Percentiles rank a stretch among this genome's conserved stretches.
Conservation (phyloP, 192 early-diverging fungal species). For the Podila epicladia region DNA sequence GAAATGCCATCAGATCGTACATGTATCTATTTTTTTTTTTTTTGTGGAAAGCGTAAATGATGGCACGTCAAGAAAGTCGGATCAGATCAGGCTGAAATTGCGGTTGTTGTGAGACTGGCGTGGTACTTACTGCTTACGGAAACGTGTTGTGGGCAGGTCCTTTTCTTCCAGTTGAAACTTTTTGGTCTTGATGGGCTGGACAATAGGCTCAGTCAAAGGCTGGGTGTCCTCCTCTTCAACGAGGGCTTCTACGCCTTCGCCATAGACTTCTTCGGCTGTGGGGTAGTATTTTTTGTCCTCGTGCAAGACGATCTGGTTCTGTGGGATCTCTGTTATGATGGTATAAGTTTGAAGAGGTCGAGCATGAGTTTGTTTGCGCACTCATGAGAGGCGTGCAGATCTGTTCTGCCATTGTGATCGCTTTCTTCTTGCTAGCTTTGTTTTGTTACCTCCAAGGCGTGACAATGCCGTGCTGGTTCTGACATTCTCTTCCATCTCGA, state of each 20-base stretch:
- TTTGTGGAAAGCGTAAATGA: neutral
- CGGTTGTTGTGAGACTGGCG: neutral
- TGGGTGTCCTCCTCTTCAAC: constrained; percentile 99
- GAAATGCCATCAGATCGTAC: constrained; percentile 82
- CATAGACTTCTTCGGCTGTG: constrained; percentile 96
- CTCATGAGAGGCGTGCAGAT: neutral
- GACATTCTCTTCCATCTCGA: constrained; percentile 48
- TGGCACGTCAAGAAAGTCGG: neutral
- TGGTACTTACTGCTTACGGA: constrained; percentile 83
- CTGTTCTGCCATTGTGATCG: constrained; percentile 11
- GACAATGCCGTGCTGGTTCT: constrained; percentile 62
- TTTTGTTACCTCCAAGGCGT: constrained; percentile 68
- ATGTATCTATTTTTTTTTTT: constrained; percentile 63
- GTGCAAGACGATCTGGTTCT: constrained; percentile 90
- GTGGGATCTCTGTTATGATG: constrained; percentile 58
- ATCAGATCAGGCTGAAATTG: neutral
- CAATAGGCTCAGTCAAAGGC: constrained; percentile 92
- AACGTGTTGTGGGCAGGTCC: constrained; percentile 84
- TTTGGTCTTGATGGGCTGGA: constrained; percentile 88
- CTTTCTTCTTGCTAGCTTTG: neutral
- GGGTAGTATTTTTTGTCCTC: constrained; percentile 99
- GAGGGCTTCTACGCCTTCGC: constrained; percentile 91
- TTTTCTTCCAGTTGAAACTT: constrained; percentile 90
- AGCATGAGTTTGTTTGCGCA: constrained; percentile 1
- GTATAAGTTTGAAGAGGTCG: neutral